These are phyloP conservation scores for Jasminum sambac DNA, from an alignment of 257 asterid genomes.

Conservation along the genomic window DNA sequence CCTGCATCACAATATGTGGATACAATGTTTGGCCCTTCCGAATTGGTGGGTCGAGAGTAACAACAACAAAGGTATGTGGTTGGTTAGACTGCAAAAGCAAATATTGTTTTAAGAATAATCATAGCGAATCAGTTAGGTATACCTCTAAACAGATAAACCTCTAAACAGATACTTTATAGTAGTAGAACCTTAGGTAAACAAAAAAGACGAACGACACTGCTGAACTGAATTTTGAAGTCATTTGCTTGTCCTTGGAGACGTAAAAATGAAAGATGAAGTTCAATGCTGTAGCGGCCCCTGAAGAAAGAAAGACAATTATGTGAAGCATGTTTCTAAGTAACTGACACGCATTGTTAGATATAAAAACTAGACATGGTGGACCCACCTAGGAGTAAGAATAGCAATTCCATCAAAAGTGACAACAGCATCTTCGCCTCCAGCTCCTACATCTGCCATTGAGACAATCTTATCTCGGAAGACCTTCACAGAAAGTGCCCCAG, in stretches of 20 bases:
- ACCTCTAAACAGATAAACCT: background rate
- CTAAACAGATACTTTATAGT: background rate
- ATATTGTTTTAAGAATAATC: constrained; percentile 21
- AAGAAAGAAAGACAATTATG: constrained; percentile 4
- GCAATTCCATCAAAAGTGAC: constrained; percentile 90
- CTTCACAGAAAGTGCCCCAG: constrained; percentile 33
- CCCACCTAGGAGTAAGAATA: constrained; percentile 91
- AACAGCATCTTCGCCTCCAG: constrained; percentile 96
- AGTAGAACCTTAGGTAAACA: constrained; percentile 34
- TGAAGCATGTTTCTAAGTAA: constrained; percentile 8
- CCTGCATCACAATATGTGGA: constrained; percentile 98
- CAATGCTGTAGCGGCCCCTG: constrained; percentile 34
- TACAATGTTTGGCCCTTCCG: constrained; percentile 97
- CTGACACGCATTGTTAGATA: background rate
- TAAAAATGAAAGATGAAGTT: constrained; percentile 50
- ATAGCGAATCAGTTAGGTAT: background rate
- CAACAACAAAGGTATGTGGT: constrained; percentile 87
- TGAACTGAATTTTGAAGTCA: constrained; percentile 96
- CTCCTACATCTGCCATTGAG: constrained; percentile 91
- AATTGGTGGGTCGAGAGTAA: constrained; percentile 97
- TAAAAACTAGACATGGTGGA: constrained; percentile 4
- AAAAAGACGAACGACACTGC: constrained; percentile 92
- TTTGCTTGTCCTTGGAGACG: constrained; percentile 99
- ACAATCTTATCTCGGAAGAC: constrained; percentile 85
- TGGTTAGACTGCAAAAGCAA: constrained; percentile 70